A percentile compares a stretch with the other conserved stretches of the same genome.
Evolutionary conservation across 2,329 filamentous ascomycete species (phyloP).

Genomic region (Sporothrix variecibatus): DNA sequence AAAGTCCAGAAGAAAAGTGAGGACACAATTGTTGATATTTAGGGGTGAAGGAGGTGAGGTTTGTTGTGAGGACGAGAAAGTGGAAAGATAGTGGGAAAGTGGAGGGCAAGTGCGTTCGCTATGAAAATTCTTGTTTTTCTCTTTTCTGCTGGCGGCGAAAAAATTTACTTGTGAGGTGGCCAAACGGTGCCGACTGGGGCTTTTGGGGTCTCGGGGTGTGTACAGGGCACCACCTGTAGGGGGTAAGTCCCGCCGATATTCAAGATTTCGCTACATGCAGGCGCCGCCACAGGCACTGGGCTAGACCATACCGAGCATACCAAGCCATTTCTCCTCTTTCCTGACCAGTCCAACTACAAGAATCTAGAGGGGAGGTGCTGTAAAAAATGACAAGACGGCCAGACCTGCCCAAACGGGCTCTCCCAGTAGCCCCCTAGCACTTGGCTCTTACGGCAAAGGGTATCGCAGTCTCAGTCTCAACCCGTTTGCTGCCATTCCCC

Average conservation of each 20-base stretch:
- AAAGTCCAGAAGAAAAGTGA: background rate
- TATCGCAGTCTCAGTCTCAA: background rate
- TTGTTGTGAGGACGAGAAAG: background rate
- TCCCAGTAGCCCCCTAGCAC: background rate
- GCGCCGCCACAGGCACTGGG: background rate
- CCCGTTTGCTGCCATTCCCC: background rate
- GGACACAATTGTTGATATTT: conserved; percentile 9
- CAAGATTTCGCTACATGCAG: background rate
- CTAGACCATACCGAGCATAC: background rate
- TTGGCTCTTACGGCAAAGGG: background rate
- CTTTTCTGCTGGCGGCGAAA: conserved; percentile 6
- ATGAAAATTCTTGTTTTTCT: conserved; percentile 19
- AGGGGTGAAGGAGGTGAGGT: background rate
- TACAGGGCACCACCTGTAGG: background rate
- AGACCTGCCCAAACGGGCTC: background rate
- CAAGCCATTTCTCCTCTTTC: background rate
- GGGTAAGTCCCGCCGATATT: background rate
- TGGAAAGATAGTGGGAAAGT: conserved; percentile 4
- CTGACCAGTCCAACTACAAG: background rate
- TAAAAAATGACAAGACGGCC: background rate
- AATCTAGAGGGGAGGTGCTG: background rate
- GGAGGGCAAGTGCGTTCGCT: background rate
- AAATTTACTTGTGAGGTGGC: conserved; percentile 23
- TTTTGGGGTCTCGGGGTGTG: background rate
- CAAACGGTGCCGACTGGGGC: background rate